Evolutionary conservation across 139 green algal genomes (phyloP), one percentile per base, ranked within the genome.

Genomic region (Chlorella sp.): DNA sequence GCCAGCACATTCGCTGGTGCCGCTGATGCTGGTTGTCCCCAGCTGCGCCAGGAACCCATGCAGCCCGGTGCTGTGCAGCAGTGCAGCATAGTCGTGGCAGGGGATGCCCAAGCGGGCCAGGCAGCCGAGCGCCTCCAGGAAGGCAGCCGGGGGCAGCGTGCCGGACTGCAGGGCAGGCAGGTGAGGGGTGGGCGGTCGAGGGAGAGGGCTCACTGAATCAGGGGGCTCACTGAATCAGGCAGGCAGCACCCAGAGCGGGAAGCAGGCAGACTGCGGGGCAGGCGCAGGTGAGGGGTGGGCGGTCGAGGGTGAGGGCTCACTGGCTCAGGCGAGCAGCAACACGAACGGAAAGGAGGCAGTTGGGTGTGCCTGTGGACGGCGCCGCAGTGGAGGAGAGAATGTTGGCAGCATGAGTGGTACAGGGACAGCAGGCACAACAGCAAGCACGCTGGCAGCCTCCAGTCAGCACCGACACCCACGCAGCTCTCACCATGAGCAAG

Each of bases 31-130:
- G 87, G 96, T 85, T 87, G 93, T 86, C 15, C 95, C 88, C 66
- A 95, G 94, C 21, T 84, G 88, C 60, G 93, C 89, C 34, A 98
- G 90, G 89, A 97, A 96, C 68, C 89, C 87, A 40, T 96, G 91
- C 75, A 98, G 92, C 76, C 93, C 89, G 78, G 97, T 95, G 89
- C 95, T 93, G 3, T 32, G 57, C 24, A 96, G 90, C 39, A 97
- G 79, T 0, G 89, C 53, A 42, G 91, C 85, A 83, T 96, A 97
- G 91, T 96, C 93, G 86, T 96, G 95, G 89, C 95, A 94, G 2
- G 94, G 93, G 71, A 97, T 94, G 89, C 93, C 93, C 39, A 98
- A 90, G 89, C 97, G 97, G 80, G 95, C 95, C 36, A 98, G 89
- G 39, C 92, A 94, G 78, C 96, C 97, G 81, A 98, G 89, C 60